Conservation (phyloP, 129 eudicot genomes). For the Chrysanthemum seticuspe region DNA sequence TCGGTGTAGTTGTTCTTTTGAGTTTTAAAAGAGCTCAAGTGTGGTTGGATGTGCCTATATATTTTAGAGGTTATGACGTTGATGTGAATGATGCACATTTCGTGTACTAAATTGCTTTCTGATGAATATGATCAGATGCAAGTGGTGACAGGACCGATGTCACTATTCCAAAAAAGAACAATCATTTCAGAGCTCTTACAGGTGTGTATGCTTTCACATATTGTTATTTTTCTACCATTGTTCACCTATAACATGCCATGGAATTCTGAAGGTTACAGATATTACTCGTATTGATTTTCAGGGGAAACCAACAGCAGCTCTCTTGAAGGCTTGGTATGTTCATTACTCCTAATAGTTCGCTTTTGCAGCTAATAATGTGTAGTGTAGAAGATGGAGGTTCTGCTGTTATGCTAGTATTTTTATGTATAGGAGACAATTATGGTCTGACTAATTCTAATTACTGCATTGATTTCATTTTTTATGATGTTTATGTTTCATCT, state of each 20-base stretch:
- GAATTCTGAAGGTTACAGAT: background rate
- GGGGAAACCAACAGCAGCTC: constrained; percentile 61
- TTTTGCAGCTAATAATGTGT: background rate
- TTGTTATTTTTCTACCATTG: background rate
- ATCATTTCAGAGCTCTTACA: constrained; percentile 49
- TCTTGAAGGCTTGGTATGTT: constrained; percentile 65
- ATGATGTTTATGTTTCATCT: background rate
- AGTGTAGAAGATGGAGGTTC: background rate
- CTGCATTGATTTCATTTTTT: background rate
- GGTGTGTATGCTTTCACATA: constrained; percentile 42
- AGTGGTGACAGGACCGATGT: constrained; percentile 44
- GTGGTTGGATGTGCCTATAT: too few relatives aligned
- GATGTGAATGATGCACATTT: background rate
- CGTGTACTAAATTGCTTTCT: background rate
- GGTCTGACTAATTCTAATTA: background rate
- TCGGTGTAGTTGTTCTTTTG: too few relatives aligned
- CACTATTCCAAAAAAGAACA: constrained; percentile 28
- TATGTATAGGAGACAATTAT: background rate
- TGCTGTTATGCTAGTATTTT: background rate
- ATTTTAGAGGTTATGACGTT: background rate
- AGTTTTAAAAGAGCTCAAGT: too few relatives aligned
- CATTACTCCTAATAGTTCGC: constrained; percentile 1
- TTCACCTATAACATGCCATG: background rate
- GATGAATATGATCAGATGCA: constrained; percentile 36
- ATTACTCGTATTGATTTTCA: constrained; percentile 26